Conservation (phyloP, 345 rosid genomes). For the Lepidium didymum region DNA sequence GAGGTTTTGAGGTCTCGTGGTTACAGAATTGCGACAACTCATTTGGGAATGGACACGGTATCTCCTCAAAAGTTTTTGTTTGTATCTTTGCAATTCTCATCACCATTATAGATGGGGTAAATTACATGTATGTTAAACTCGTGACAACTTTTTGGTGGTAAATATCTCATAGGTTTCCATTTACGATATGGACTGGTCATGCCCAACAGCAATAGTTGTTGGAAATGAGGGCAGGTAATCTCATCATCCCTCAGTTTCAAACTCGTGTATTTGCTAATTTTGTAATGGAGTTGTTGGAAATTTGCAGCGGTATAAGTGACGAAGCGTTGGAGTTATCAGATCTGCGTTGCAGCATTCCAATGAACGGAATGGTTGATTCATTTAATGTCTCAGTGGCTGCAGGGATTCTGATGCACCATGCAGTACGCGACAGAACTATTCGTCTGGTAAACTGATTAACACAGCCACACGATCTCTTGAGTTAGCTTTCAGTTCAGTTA, state of each 20-base stretch:
- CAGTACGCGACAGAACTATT: conserved; percentile 69
- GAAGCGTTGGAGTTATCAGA: conserved; percentile 76
- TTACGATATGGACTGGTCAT: conserved; percentile 94
- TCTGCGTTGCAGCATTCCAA: conserved; percentile 78
- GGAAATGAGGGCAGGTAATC: conserved; percentile 80
- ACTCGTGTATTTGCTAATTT: not conserved
- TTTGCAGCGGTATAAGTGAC: conserved; percentile 76
- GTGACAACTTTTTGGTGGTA: not conserved
- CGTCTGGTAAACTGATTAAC: conserved; percentile 48
- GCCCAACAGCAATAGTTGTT: conserved; percentile 88
- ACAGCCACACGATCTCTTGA: not conserved
- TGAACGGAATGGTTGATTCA: conserved; percentile 98
- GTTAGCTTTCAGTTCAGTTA: not conserved
- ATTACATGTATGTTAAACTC: not conserved
- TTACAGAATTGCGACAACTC: conserved; percentile 81
- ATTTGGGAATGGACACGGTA: conserved; percentile 81
- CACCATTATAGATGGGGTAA: not conserved
- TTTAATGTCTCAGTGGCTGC: conserved; percentile 97
- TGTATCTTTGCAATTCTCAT: not conserved
- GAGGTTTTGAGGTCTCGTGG: conserved; percentile 63
- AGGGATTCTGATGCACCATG: conserved; percentile 90
- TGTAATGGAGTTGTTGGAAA: not conserved
- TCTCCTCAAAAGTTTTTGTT: not conserved
- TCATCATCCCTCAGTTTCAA: not conserved
- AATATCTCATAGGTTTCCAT: conserved; percentile 53